Evolutionary conservation across 768 basidiomycete genomes (phyloP).

Genomic region (Leccinum longicurvipes): DNA sequence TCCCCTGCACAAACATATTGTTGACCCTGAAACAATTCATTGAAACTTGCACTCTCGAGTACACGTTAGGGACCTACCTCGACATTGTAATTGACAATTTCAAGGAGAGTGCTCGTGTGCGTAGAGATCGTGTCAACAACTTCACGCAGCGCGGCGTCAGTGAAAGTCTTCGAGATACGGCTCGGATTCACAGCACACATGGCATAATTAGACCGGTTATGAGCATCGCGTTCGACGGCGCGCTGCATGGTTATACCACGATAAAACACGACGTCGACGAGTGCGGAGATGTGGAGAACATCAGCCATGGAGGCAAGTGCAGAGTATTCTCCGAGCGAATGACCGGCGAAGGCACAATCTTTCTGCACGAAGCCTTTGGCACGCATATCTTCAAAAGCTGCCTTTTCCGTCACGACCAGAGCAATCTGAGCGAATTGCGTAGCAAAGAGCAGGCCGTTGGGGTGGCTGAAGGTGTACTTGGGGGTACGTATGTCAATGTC

Average conservation of each 20-base stretch:
- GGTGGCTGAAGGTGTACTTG: slow-evolving; percentile 98
- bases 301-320: slow-evolving; percentile 97
- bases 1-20: slow-evolving; percentile 99
- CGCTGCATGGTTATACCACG: slow-evolving; percentile 99
- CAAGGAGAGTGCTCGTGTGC: slow-evolving; percentile 76
- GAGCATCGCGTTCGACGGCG: slow-evolving; percentile 91
- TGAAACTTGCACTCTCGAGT: neutral
- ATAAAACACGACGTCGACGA: slow-evolving; percentile 99
- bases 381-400: slow-evolving; percentile 98
- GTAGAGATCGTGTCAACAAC: slow-evolving; percentile 89
- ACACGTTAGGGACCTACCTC: slow-evolving; percentile 49
- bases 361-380: slow-evolving; percentile 92
- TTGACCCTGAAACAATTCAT: slow-evolving; percentile 65
- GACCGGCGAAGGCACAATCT: slow-evolving; percentile 92
- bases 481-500: slow-evolving; percentile 95
- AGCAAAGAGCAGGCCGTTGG: slow-evolving; percentile 90
- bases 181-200: slow-evolving; percentile 99
- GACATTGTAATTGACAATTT: slow-evolving; percentile 97
- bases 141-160: slow-evolving; percentile 92
- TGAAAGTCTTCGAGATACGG: slow-evolving; percentile 91
- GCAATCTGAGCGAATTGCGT: slow-evolving; percentile 99
- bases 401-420: slow-evolving; percentile 96
- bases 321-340: slow-evolving; percentile 98
- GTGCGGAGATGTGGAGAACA: slow-evolving; percentile 89
- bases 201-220: slow-evolving; percentile 93